Evolutionary conservation across 805 yeast species (phyloP), one percentile per base, ranked within the genome.

Genomic region (Peterozyma xylosa): DNA sequence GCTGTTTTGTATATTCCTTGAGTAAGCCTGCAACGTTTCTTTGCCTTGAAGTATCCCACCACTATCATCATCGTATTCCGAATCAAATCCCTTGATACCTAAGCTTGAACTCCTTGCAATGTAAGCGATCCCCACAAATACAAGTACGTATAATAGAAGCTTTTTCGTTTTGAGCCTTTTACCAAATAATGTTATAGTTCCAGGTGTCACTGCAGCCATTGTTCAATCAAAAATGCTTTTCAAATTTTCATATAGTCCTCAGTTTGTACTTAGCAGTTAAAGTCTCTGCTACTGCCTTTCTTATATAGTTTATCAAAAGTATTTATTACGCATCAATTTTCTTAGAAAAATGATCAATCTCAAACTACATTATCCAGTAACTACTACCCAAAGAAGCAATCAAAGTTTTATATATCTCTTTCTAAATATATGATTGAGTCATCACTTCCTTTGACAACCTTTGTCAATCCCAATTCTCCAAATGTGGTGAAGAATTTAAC

Each of bases 401-500:
- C 27, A 21, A 21, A 21, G 27, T 21, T 21, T 21, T 21, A 21
- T 21, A 5, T 5, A 4, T 21, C 27, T 21, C 27, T 21, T 21
- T 7, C 27, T 21, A 21, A 21, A 21, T 21, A 21, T 21, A 21
- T 21, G 27, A 21, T 21, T 4, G 27, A 21, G 27, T 21, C 27
- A 21, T 21, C 27, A 21, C 27, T 7, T 21, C 27, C 18, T 5
- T 11, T 33, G n/a, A 35, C n/a, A 16, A 44, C 39, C 16, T 32
- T 32, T 32, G 34, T 32, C 34, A 44, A 44, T 6, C 47, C 47
- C 5, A 44, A 33, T 14, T 44, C 41, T 4, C 41, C 47, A n/a
- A 44, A 27, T 27, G 34, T 36, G 11, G 38, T 37, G 14, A 45
- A 45, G 15, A 41, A 38, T 3, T 40, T 18, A 11, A 33, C 9